phyloP scores from a whole-genome alignment of 306 rosid genomes.

The Sicyos edulis region DNA sequence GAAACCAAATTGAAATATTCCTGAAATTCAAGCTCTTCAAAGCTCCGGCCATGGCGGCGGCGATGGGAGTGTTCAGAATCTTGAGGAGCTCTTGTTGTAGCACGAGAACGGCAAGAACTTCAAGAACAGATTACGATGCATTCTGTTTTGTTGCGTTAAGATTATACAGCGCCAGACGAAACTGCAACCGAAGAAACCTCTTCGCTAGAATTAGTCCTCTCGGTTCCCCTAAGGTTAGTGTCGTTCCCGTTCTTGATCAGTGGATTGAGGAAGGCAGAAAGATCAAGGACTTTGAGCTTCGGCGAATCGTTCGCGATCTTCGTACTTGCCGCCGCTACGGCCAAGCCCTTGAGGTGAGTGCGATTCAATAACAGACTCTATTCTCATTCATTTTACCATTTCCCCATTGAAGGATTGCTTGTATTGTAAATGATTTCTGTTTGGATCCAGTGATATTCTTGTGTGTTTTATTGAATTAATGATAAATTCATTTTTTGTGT shows the following conservation, averaged over 20 bases:
- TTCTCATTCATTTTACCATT: background rate
- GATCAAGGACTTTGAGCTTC: conserved; percentile 26
- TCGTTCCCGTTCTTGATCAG: conserved; percentile 47
- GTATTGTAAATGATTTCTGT: background rate
- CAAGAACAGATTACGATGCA: background rate
- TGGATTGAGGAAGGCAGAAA: conserved; percentile 45
- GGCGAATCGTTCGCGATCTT: conserved; percentile 35
- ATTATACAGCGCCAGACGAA: conserved; percentile 25
- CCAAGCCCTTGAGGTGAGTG: conserved; percentile 58
- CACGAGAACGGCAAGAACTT: conserved; percentile 5
- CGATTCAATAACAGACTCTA: background rate
- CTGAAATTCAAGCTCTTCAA: background rate
- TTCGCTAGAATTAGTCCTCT: conserved; percentile 51
- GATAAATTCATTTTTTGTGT: background rate
- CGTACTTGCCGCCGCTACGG: conserved; percentile 39
- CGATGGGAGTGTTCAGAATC: conserved; percentile 24
- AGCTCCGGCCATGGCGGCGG: conserved; percentile 12
- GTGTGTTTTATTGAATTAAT: background rate
- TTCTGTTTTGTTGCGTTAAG: conserved; percentile 16
- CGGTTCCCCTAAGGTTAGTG: conserved; percentile 50
- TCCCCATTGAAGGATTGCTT: background rate
- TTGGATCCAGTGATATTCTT: background rate
- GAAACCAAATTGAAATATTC: background rate
- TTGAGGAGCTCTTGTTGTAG: conserved; percentile 22
- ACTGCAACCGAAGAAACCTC: conserved; percentile 30